Evolutionary conservation across 1,284 basidiomycete genomes (phyloP), one percentile per base, ranked within the genome.

Genomic region (Irpex sp.): DNA sequence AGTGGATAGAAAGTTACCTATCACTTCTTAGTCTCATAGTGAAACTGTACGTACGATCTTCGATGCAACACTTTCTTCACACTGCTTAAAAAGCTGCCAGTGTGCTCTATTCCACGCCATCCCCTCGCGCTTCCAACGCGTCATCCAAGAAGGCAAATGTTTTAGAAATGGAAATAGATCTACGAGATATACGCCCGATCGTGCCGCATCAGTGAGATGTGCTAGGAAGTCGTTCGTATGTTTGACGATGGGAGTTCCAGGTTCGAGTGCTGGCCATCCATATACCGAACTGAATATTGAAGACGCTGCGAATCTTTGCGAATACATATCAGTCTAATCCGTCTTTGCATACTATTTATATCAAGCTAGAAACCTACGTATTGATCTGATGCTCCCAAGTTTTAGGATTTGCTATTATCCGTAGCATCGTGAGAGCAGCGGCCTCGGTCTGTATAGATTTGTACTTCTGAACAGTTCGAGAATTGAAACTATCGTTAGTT

Each of bases 111-210:
- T 43, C 58, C 58, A 63, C 39, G 36, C 58, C n/a, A 51, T 37
- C 19, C 58, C 62, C 19, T 63, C 58, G 37, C 62, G 43, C 58
- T 63, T 63, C 62, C 62, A 63, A 33, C 53, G 53, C 5, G 62
- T 37, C 9, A 63, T 56, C 58, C 58, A 60, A n/a, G 36, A 49
- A 5, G 62, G 62, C 8, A 63, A 26, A 50, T 60, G 1, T 50
- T 56, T 60, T 58, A 63, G 60, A 7, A 49, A n/a, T 11, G 62
- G 58, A 36, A 55, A 19, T 15, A 55, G 3, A 13, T 55, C 53
- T 17, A 55, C 53, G 13, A 55, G 53, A 13, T 13, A 36, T 7
- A 11, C 17, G 11, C 53, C 53, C 4, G 53, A 3, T 3, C 26
- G 13, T 17, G 49, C 49, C 3, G 49, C 49, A 26, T 26, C 49